Evolutionary conservation across 106 monocot genomes (phyloP), one percentile per base, ranked within the genome.

Genomic region (Dioscorea zingiberensis): DNA sequence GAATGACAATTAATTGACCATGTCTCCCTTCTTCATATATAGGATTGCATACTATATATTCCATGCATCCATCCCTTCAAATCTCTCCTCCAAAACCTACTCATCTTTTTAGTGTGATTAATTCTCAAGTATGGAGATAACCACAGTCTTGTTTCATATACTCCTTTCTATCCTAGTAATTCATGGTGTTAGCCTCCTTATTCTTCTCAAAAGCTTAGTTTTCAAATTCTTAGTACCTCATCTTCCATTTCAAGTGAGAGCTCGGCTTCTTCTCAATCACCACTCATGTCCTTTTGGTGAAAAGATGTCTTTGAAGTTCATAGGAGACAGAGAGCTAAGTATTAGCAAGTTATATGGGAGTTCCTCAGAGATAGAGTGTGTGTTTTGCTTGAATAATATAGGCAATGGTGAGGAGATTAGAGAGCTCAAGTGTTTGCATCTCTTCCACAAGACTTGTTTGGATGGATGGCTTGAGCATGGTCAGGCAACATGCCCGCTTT

Each of bases 401-500:
- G 64, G 60, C 44, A 73, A 73, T 26, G 73, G 72, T 1, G 77
- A 82, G 21, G 68, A 69, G 58, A 46, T 82, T 21, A 63, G 72
- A n/a, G 69, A 77, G 49, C 46, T 77, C 26, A 69, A 17, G 16
- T 82, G 81, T 59, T 54, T 32, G 49, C 81, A 82, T 32, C 63
- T 82, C 12, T 82, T 82, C 59, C 81, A 82, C 68, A 59, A 72
- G 19, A 25, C 13, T 3, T 82, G 81, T 58, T 55, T 82, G 19
- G 77, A 77, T 47, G 21, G 57, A 25, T 82, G 81, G 76, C 44
- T 82, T 27, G 67, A 49, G 47, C 57, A 49, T 54, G 56, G 68
- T 4, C 55, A 59, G 8, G 55, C 64, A 1, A 73, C 73, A 4
- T 82, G 81, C 26, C 81, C 81, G 9, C 68, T 82, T 7, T 82